Evolutionary conservation across 2,329 filamentous ascomycete species (phyloP).

Genomic region (Colletotrichum navitas): DNA sequence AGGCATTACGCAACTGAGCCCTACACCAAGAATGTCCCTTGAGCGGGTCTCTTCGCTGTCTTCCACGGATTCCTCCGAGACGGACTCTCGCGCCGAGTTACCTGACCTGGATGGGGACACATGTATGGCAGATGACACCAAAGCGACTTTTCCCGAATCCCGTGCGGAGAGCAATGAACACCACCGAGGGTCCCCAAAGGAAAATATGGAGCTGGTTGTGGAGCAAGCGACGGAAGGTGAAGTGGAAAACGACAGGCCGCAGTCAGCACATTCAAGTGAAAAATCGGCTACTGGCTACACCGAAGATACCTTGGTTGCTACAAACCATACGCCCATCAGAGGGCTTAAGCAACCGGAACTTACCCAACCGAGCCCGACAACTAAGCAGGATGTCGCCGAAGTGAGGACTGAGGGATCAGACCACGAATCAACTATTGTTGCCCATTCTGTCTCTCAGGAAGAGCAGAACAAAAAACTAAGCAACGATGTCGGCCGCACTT

Average conservation of each 20-base stretch:
- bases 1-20: background rate
- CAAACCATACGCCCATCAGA: background rate
- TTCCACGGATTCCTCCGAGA: background rate
- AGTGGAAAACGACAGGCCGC: background rate
- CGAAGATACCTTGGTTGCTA: background rate
- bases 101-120: constrained; percentile 35
- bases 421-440: constrained; percentile 18
- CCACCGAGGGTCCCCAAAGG: background rate
- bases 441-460: constrained; percentile 4
- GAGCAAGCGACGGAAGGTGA: background rate
- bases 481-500: background rate
- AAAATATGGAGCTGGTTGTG: background rate
- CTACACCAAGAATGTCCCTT: background rate
- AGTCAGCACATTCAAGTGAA: background rate
- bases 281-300: background rate
- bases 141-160: constrained; percentile 26
- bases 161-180: background rate
- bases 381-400: background rate
- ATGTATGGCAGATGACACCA: constrained; percentile 33
- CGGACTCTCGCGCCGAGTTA: constrained; percentile 19
- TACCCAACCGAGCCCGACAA: background rate
- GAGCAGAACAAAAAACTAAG: background rate
- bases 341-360: background rate
- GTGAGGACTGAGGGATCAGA: background rate
- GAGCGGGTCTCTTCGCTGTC: constrained; percentile 2